Conservation (phyloP, 2,329 filamentous ascomycete genomes). For the Teratosphaeria gauchensis region DNA sequence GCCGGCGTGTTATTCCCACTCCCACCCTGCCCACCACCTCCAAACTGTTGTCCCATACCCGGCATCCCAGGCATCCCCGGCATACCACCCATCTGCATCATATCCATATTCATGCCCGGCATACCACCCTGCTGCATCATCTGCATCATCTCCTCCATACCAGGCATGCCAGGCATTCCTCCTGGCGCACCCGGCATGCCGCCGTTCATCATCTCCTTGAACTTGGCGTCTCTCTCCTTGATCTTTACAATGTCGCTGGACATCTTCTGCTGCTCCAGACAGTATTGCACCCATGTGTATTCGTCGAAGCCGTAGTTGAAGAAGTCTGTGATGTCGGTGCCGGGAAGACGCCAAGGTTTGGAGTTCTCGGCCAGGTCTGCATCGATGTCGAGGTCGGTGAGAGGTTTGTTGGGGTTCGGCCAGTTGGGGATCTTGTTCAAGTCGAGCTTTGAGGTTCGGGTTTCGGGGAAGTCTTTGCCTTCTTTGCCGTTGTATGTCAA, state of each 20-base stretch:
- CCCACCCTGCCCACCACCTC: constrained; percentile 1
- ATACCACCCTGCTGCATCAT: constrained; percentile 40
- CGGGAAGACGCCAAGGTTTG: constrained; percentile 91
- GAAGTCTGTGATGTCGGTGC: constrained; percentile 90
- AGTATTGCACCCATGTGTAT: constrained; percentile 94
- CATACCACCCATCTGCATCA: constrained; percentile 28
- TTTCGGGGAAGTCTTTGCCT: constrained; percentile 56
- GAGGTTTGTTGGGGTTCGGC: constrained; percentile 63
- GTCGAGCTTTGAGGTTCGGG: constrained; percentile 71
- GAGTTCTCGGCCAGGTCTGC: constrained; percentile 55
- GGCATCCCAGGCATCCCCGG: constrained; percentile 18
- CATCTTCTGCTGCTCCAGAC: constrained; percentile 73
- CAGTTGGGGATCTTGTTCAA: constrained; percentile 75
- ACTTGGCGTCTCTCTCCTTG: constrained; percentile 57
- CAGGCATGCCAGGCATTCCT: constrained; percentile 33
- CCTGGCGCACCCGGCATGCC: constrained; percentile 25
- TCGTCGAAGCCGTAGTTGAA: constrained; percentile 99
- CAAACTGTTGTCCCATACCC: constrained; percentile 9
- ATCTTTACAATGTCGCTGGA: constrained; percentile 69
- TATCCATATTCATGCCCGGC: constrained; percentile 43
- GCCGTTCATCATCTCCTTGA: constrained; percentile 48
- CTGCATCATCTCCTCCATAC: constrained; percentile 48
- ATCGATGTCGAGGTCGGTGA: constrained; percentile 46
- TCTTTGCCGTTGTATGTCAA: constrained; percentile 37
- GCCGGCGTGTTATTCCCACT: constrained; percentile 7